A percentile compares a stretch with the other conserved stretches of the same genome.
Evolutionary conservation across 108 stramenopile genomes (phyloP).

Genomic region (Cyclotella choctawhatcheeana): DNA sequence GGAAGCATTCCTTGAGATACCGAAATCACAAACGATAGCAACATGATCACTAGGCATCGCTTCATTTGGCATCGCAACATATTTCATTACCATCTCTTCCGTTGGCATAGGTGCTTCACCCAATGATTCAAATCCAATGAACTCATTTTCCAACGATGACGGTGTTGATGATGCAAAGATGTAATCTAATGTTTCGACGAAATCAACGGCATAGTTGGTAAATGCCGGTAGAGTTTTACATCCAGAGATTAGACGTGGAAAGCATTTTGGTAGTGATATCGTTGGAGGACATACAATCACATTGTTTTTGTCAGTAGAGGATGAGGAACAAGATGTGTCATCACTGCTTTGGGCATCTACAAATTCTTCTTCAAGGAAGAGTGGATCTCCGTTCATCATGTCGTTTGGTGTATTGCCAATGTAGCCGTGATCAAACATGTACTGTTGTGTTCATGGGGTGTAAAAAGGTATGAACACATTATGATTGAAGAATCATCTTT

Average conservation of each 20-base stretch:
- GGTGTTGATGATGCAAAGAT: constrained; percentile 64
- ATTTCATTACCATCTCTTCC: constrained; percentile 43
- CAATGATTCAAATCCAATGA: constrained; percentile 44
- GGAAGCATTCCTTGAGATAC: too few relatives aligned
- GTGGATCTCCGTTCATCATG: constrained; percentile 4
- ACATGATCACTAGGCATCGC: constrained; percentile 74
- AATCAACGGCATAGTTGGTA: constrained; percentile 65
- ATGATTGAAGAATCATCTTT: too few relatives aligned
- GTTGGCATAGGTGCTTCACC: constrained; percentile 64
- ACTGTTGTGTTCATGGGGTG: too few relatives aligned
- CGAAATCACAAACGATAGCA: constrained; percentile 62
- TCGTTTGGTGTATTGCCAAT: constrained; percentile 27
- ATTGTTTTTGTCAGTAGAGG: constrained; percentile 12
- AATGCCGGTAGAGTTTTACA: constrained; percentile 55
- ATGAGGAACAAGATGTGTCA: constrained; percentile 26
- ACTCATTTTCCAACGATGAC: constrained; percentile 19
- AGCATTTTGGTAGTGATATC: constrained; percentile 36
- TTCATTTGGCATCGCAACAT: constrained; percentile 68
- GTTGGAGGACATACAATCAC: constrained; percentile 31
- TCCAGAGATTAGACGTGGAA: constrained; percentile 60
- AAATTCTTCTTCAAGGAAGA: constrained; percentile 27
- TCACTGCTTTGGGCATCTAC: constrained; percentile 23
- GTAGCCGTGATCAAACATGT: constrained; percentile 37
- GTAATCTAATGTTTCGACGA: constrained; percentile 71
- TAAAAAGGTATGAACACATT: too few relatives aligned